Evolutionary conservation across 441 rosid genomes (phyloP).

Genomic region (Caryocar brasiliense): DNA sequence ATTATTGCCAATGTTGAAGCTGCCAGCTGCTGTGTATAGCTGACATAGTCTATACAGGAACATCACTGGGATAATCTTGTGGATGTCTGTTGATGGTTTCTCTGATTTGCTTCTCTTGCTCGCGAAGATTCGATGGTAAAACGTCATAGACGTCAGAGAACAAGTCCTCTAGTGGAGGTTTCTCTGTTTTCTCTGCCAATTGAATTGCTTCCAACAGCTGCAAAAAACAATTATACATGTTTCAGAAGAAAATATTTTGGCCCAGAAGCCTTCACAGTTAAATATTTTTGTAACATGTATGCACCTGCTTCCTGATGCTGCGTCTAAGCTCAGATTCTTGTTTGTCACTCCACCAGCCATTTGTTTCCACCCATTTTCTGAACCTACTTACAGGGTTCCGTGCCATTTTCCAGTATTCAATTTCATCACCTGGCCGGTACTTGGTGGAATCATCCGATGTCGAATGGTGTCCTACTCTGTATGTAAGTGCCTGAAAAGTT

Average conservation of each 20-base stretch:
- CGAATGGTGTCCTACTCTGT: conserved; percentile 72
- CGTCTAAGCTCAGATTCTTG: conserved; percentile 46
- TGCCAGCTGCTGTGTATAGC: too few species aligned
- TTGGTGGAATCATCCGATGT: conserved; percentile 80
- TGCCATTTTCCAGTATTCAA: conserved; percentile 52
- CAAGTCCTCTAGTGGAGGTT: conserved; percentile 43
- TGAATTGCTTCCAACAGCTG: conserved; percentile 58
- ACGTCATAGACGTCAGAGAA: conserved; percentile 58
- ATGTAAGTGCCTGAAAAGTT: conserved; percentile 48
- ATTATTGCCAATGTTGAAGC: too few species aligned
- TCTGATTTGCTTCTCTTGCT: conserved; percentile 48
- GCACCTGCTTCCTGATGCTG: conserved; percentile 42
- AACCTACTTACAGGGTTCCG: conserved; percentile 57
- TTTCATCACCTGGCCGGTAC: conserved; percentile 45
- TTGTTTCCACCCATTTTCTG: conserved; percentile 49
- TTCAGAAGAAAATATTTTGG: background rate
- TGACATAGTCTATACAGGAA: conserved; percentile 20
- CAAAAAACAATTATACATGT: background rate
- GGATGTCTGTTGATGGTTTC: conserved; percentile 36
- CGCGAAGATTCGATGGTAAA: conserved; percentile 38
- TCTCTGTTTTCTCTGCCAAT: conserved; percentile 45
- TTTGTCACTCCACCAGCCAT: conserved; percentile 63
- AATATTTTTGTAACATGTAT: background rate
- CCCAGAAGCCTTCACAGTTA: too few species aligned
- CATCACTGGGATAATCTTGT: conserved; percentile 40